Conservation (phyloP, 768 basidiomycete genomes). For the Mycena latifolia region DNA sequence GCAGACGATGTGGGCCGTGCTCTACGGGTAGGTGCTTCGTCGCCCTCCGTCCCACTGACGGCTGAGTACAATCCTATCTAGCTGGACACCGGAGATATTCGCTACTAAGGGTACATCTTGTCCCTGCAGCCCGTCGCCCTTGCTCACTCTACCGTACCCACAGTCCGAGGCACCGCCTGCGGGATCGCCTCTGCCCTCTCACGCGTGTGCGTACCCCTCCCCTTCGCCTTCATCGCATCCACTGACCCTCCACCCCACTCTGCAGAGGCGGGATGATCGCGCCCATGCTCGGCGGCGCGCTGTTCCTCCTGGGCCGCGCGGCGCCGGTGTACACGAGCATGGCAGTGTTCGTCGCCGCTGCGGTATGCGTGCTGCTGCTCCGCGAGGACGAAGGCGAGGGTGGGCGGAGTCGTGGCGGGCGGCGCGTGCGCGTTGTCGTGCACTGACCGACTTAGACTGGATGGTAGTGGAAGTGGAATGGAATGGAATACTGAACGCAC, state of each 20-base stretch:
- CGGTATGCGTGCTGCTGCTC: constrained; percentile 71
- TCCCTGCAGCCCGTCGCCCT: not conserved
- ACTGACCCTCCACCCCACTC: constrained; percentile 3
- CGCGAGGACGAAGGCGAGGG: constrained; percentile 62
- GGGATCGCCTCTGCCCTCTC: constrained; percentile 90
- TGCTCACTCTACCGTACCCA: not conserved
- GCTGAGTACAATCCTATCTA: constrained; percentile 19
- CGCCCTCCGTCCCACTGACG: constrained; percentile 9
- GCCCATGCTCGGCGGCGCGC: constrained; percentile 80
- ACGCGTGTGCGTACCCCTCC: constrained; percentile 69
- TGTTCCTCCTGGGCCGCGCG: constrained; percentile 75
- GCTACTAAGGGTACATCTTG: constrained; percentile 72
- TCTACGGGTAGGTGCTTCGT: constrained; percentile 67
- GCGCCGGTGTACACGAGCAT: constrained; percentile 85
- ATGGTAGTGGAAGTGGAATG: too few species aligned
- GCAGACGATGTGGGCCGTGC: constrained; percentile 88
- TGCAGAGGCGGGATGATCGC: constrained; percentile 92
- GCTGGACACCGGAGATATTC: constrained; percentile 91
- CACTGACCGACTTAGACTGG: constrained; percentile 8
- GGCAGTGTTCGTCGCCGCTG: constrained; percentile 72
- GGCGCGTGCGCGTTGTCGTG: constrained; percentile 12
- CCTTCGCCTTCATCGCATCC: not conserved
- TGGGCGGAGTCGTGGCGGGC: constrained; percentile 36
- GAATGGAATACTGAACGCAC: not conserved
- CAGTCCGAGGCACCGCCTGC: constrained; percentile 89